Conservation (phyloP, 805 yeast species). For the Wickerhamomyces queroliae region DNA sequence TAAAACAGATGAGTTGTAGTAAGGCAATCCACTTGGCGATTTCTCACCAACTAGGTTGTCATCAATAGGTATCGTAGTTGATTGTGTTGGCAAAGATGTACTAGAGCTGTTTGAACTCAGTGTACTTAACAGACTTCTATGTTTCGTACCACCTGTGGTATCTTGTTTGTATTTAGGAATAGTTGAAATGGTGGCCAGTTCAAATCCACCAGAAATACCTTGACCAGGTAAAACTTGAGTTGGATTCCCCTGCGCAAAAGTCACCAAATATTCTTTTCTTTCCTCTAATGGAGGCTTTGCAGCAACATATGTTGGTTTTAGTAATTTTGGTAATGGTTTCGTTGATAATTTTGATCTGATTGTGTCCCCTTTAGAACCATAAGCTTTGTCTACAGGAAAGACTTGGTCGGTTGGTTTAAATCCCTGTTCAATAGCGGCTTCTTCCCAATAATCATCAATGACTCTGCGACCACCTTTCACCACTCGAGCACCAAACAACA, state of each 20-base stretch:
- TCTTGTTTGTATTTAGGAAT: slow-evolving; percentile 20
- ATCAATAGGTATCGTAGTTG: slow-evolving; percentile 12
- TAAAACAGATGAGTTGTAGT: slow-evolving; percentile 24
- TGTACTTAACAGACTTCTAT: slow-evolving; percentile 10
- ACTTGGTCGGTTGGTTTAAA: slow-evolving; percentile 41
- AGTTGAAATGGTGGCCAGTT: slow-evolving; percentile 16
- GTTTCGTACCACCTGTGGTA: slow-evolving; percentile 3
- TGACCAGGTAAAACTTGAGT: slow-evolving; percentile 24
- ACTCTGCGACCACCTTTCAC: slow-evolving; percentile 42
- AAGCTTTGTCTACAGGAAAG: slow-evolving; percentile 17
- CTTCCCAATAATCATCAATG: slow-evolving; percentile 54
- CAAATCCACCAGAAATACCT: slow-evolving; percentile 24
- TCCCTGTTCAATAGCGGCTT: slow-evolving; percentile 33
- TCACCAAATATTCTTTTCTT: slow-evolving; percentile 16
- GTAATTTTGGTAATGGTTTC: neutral
- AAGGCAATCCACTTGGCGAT: slow-evolving; percentile 38
- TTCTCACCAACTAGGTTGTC: slow-evolving; percentile 13
- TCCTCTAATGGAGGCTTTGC: slow-evolving; percentile 22
- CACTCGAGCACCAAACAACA: slow-evolving; percentile 46
- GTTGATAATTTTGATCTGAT: neutral
- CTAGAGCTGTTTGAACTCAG: slow-evolving; percentile 6
- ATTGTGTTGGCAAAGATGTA: slow-evolving; percentile 12
- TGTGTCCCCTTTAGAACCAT: neutral
- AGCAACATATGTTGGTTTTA: slow-evolving; percentile 4
- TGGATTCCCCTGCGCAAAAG: slow-evolving; percentile 14